Percentiles rank a stretch among this genome's conserved stretches.
Conservation (phyloP, 2,329 filamentous ascomycete genomes). For the Clarireedia monteithiana region DNA sequence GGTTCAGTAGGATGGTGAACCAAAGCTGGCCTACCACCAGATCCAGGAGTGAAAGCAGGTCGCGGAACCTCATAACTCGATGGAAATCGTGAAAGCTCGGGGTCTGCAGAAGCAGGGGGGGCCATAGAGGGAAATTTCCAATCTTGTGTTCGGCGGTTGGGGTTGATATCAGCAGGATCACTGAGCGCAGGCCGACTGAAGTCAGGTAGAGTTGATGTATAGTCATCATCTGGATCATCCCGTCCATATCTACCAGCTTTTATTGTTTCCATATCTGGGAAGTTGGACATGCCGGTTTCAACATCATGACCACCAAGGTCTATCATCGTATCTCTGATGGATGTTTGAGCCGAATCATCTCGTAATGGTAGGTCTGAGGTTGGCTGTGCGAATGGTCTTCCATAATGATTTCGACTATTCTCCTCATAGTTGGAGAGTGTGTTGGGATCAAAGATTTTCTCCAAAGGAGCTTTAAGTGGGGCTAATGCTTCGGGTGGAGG, state of each 20-base stretch:
- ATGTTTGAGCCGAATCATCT: conserved; percentile 44
- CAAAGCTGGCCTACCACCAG: conserved; percentile 36
- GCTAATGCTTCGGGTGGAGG: conserved; percentile 52
- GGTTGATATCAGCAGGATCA: conserved; percentile 48
- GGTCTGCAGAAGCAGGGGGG: conserved; percentile 44
- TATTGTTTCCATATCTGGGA: conserved; percentile 55
- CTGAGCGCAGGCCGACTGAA: conserved; percentile 46
- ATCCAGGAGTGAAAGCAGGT: conserved; percentile 23
- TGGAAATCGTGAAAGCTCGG: conserved; percentile 45
- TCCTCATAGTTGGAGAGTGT: conserved; percentile 58
- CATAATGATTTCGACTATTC: conserved; percentile 55
- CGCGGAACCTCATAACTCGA: conserved; percentile 27
- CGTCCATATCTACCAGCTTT: conserved; percentile 23
- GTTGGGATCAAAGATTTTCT: conserved; percentile 60
- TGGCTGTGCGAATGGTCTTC: conserved; percentile 30
- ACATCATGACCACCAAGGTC: conserved; percentile 55
- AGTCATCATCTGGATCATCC: conserved; percentile 19
- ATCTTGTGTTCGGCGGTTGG: conserved; percentile 44
- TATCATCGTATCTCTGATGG: conserved; percentile 54
- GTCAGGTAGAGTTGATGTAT: conserved; percentile 26
- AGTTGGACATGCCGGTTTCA: conserved; percentile 47
- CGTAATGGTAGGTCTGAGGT: conserved; percentile 41
- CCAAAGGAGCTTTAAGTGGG: conserved; percentile 46
- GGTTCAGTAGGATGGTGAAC: conserved; percentile 47
- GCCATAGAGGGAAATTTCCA: conserved; percentile 52